Evolutionary conservation across 306 rosid species (phyloP).

Genomic region (Leucaena leucocephala): DNA sequence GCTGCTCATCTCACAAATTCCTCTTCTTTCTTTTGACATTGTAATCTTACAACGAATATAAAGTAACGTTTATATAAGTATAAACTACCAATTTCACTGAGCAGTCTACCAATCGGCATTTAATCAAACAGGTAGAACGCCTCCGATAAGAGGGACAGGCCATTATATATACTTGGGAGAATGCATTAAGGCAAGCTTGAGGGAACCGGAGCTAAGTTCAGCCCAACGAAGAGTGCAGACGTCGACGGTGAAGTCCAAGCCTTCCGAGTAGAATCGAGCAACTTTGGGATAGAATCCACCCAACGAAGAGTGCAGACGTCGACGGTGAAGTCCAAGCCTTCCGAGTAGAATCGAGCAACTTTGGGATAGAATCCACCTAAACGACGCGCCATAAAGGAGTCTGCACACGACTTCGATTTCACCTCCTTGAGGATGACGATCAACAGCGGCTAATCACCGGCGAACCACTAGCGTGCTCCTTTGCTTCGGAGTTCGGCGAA

Average conservation of each 20-base stretch:
- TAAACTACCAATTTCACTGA: neutral
- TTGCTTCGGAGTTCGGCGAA: neutral
- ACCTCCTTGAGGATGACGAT: neutral
- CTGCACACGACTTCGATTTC: neutral
- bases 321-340: constrained; percentile 78
- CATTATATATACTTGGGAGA: constrained; percentile 49
- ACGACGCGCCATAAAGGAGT: constrained; percentile 51
- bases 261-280: constrained; percentile 75
- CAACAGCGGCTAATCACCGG: neutral
- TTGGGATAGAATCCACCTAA: constrained; percentile 78
- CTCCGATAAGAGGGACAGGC: neutral
- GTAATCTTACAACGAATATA: neutral
- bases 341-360: constrained; percentile 78
- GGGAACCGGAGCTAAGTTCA: constrained; percentile 83
- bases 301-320: constrained; percentile 42
- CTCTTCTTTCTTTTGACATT: neutral
- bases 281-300: constrained; percentile 84
- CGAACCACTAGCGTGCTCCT: neutral
- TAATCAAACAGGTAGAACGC: constrained; percentile 23
- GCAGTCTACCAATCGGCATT: neutral
- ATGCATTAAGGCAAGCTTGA: constrained; percentile 82
- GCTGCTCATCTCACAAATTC: neutral
- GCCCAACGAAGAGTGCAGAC: constrained; percentile 31
- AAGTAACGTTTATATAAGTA: neutral
- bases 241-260: constrained; percentile 72